Base-by-base conservation (phyloP, 225 moss, liverwort and hornwort genomes). In the Polytrichum formosum region DNA sequence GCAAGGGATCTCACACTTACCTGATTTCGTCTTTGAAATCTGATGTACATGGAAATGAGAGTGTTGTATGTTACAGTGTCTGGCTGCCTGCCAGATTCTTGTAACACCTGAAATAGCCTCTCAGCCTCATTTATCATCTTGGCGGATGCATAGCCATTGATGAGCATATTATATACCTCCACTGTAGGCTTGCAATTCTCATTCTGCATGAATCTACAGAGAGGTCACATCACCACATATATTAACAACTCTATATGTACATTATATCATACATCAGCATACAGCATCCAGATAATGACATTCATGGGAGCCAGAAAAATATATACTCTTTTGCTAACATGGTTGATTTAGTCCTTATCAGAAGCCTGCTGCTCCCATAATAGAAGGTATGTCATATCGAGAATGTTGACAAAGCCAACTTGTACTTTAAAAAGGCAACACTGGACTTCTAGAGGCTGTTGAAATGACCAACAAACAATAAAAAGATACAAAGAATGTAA, bases 21-120 rank as follows among this genome's bases (percentile, higher is more conserved):
- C 80, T 81, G 76, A 26, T 64, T 82, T 66, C 90, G 80, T 73
- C 72, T 77, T 71, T 80, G 67, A 64, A 72, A 77, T 65, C 79
- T 90, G 67, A 90, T 84, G 70, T 90, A 90, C 90, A 90, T 90
- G 28, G 79, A 77, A 46, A 90, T 90, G 68, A 90, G 87, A 74
- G 79, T 90, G 71, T 90, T 90, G 71, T 77, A 90, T 19, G 90
- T 87, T 37, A 84, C 79, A 33, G 78, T 74, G n/a, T 87, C 74
- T 7, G 90, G 87, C 31, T 76, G 79, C 67, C 79, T 18, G 3
- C 87, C 90, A 67, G 87, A 82, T 55, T 75, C 87, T 70, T 84
- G 80, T 56, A 90, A 72, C 25, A 76, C 35, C 28, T 84, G 81
- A 72, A 75, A 84, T 20, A 90, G 23, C 68, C 87, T 77, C 69